Conservation (phyloP, 2,329 filamentous ascomycete genomes). For the Dryadomyces sulphureus region DNA sequence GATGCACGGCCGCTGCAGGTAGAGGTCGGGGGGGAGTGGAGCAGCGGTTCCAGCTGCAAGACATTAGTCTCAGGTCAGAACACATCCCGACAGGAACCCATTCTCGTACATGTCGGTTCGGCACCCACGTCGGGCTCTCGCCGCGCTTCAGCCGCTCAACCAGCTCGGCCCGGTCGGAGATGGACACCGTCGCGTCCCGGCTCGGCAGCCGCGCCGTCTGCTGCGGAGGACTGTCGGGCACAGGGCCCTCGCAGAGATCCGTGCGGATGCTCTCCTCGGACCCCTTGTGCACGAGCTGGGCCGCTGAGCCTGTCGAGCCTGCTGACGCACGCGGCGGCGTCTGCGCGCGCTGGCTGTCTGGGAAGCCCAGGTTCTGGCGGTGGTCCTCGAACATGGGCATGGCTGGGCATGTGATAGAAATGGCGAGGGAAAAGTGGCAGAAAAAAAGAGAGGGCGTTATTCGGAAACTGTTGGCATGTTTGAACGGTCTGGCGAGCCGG, state of each 20-base stretch:
- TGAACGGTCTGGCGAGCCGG: too few species aligned
- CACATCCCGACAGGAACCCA: neutral
- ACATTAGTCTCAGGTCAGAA: neutral
- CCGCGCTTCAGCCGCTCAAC: constrained; percentile 74
- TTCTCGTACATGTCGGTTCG: constrained; percentile 39
- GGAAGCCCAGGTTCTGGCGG: constrained; percentile 21
- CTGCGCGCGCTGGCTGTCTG: neutral
- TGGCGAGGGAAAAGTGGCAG: neutral
- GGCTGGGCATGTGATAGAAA: neutral
- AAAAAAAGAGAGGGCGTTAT: neutral
- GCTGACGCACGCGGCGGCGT: neutral
- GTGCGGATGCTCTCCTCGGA: constrained; percentile 48
- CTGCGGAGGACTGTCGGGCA: constrained; percentile 26
- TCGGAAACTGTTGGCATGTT: neutral
- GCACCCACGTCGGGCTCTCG: constrained; percentile 61
- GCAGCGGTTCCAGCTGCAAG: constrained; percentile 25
- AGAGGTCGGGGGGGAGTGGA: constrained; percentile 21
- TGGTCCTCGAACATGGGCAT: constrained; percentile 48
- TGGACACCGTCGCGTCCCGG: constrained; percentile 17
- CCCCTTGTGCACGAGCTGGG: constrained; percentile 19
- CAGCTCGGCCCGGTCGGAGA: constrained; percentile 56
- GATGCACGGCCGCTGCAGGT: constrained; percentile 1
- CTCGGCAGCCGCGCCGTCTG: constrained; percentile 12
- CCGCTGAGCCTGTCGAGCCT: neutral
- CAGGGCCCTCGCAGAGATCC: constrained; percentile 44